Evolutionary conservation across 306 rosid species (phyloP).

Genomic region (Prunus persica): Prunus_persica_NCBIv2 NC_034013.1:10162001-10162500

Average conservation of each 20-base stretch:
- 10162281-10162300: conserved; percentile 56
- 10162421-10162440: conserved; percentile 79
- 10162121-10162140: conserved; percentile 45
- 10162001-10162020: conserved; percentile 57
- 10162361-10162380: background rate
- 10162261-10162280: conserved; percentile 82
- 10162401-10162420: background rate
- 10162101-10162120: conserved; percentile 64
- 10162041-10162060: conserved; percentile 64
- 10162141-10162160: conserved; percentile 53
- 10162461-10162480: conserved; percentile 62
- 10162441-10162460: conserved; percentile 75
- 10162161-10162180: conserved; percentile 50
- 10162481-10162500: conserved; percentile 72
- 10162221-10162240: conserved; percentile 53
- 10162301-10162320: background rate
- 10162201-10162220: conserved; percentile 60
- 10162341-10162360: no score
- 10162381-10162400: no score
- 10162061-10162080: conserved; percentile 60
- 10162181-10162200: conserved; percentile 57
- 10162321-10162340: no score
- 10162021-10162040: conserved; percentile 26
- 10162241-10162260: conserved; percentile 60
- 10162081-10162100: conserved; percentile 73